These are phyloP conservation scores for Astragalus membranaceus DNA, from an alignment of 306 rosid genomes.

Conservation along the genomic window DNA sequence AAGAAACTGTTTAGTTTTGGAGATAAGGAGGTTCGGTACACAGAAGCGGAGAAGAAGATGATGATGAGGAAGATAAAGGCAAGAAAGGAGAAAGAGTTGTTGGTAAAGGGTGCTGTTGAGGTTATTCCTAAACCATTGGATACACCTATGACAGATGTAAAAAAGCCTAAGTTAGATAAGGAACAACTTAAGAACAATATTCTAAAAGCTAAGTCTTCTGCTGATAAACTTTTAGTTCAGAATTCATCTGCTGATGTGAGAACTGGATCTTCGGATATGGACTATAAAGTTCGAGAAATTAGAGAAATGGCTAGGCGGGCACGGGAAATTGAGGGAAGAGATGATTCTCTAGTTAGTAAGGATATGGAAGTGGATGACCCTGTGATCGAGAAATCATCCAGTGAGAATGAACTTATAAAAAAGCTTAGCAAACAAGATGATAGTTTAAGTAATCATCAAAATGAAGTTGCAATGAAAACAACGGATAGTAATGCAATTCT, in stretches of 20 bases:
- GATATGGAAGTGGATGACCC: constrained; percentile 21
- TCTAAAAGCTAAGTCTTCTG: constrained; percentile 39
- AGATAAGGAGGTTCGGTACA: constrained; percentile 42
- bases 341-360: constrained; percentile 16
- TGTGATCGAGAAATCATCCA: constrained; percentile 20
- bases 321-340: constrained; percentile 42
- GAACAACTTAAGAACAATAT: constrained; percentile 53
- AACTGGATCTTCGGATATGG: constrained; percentile 23
- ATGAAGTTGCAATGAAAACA: constrained; percentile 25
- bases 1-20: constrained; percentile 49
- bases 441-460: constrained; percentile 12
- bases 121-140: constrained; percentile 42
- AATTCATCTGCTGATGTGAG: constrained; percentile 20
- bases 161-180: constrained; percentile 67
- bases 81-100: constrained; percentile 61
- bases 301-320: constrained; percentile 56
- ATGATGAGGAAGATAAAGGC: constrained; percentile 82
- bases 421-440: constrained; percentile 18
- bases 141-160: constrained; percentile 11
- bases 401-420: constrained; percentile 22
- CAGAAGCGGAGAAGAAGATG: constrained; percentile 66
- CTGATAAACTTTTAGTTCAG: constrained; percentile 27
- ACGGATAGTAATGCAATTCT: constrained; percentile 9
- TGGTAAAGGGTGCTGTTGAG: constrained; percentile 48
- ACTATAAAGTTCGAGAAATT: constrained; percentile 55